phyloP scores from a whole-genome alignment of 768 basidiomycete species.

The Lentinus brumalis region DNA sequence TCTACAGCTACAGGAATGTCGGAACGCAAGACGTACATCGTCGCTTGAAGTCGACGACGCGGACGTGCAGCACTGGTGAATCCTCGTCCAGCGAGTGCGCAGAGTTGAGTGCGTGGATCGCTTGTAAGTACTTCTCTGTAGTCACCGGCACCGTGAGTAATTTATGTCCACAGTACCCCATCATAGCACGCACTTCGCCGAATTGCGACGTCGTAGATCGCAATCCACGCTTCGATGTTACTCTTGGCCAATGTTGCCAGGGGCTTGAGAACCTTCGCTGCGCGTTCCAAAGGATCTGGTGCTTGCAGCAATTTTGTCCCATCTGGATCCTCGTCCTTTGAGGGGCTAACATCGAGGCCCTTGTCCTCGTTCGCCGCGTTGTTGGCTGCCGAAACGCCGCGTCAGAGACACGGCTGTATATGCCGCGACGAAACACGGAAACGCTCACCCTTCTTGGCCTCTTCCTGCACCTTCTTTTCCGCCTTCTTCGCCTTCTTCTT shows the following conservation, averaged over 20 bases:
- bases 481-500: constrained; percentile 88
- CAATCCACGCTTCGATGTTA: constrained; percentile 71
- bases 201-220: constrained; percentile 78
- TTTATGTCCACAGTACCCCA: not conserved
- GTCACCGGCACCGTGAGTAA: not conserved
- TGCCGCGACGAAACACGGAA: constrained; percentile 10
- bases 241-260: constrained; percentile 53
- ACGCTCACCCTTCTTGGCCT: constrained; percentile 67
- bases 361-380: constrained; percentile 60
- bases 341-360: constrained; percentile 56
- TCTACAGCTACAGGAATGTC: not conserved
- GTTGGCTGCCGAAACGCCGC: constrained; percentile 32
- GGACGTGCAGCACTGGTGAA: constrained; percentile 70
- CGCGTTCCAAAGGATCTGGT: constrained; percentile 71
- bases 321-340: constrained; percentile 83
- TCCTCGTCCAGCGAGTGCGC: constrained; percentile 56
- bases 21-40: constrained; percentile 41
- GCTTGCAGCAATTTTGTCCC: constrained; percentile 69
- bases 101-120: constrained; percentile 62
- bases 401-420: not conserved
- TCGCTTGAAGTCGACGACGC: constrained; percentile 64
- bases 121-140: constrained; percentile 80
- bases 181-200: constrained; percentile 63
- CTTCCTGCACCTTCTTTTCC: constrained; percentile 64
- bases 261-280: constrained; percentile 69